These are phyloP conservation scores for Chamaecrista fasciculata DNA, from an alignment of 306 rosid species.

Conservation along the genomic window DNA sequence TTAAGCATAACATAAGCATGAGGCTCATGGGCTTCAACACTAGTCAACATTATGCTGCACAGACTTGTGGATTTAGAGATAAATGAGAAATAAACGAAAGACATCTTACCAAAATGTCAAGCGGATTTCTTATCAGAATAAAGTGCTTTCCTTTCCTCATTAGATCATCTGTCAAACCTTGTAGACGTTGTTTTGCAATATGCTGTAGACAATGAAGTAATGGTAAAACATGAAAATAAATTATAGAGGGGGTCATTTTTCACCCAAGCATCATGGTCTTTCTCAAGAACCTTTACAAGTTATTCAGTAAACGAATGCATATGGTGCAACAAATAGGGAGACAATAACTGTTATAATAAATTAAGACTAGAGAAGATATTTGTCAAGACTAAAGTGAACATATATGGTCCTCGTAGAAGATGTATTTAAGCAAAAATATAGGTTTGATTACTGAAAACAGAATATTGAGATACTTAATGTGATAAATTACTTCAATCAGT, in stretches of 20 bases:
- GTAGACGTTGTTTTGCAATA: slow-evolving; percentile 64
- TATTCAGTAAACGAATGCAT: neutral
- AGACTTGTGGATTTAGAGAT: slow-evolving; percentile 4
- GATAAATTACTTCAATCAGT: neutral
- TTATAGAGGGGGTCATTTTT: slow-evolving; percentile 7
- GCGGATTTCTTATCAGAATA: slow-evolving; percentile 74
- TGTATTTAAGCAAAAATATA: neutral
- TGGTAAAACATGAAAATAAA: neutral
- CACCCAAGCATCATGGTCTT: slow-evolving; percentile 7
- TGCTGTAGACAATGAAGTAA: slow-evolving; percentile 46
- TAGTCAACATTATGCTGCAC: slow-evolving; percentile 5
- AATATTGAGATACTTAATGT: neutral
- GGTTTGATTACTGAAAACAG: neutral
- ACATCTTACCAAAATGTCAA: slow-evolving; percentile 64
- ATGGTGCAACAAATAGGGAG: neutral
- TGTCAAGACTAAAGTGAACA: neutral
- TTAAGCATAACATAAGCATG: neutral
- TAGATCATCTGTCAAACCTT: slow-evolving; percentile 58
- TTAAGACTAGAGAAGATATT: neutral
- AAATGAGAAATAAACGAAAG: slow-evolving; percentile 7
- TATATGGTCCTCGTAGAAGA: neutral
- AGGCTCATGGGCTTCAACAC: neutral
- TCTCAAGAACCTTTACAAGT: neutral
- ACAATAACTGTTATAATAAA: neutral
- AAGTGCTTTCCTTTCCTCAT: slow-evolving; percentile 77